A percentile compares a stretch with the other conserved stretches of the same genome.
Evolutionary conservation across 192 early-diverging fungal genomes (phyloP).

Genomic region (Polychytrium aggregatum): DNA sequence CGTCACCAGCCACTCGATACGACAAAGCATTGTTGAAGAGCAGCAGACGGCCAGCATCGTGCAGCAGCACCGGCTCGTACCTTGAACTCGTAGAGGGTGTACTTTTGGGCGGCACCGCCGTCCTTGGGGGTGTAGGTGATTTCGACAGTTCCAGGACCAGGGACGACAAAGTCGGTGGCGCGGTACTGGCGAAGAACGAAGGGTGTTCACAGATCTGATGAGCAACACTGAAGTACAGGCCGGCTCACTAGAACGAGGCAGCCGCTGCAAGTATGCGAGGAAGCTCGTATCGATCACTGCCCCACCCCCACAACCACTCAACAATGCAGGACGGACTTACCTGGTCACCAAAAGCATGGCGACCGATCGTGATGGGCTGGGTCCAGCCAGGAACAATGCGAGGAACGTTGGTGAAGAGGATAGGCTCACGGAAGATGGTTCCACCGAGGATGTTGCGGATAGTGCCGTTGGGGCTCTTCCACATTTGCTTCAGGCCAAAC

Average conservation of each 20-base stretch:
- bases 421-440: constrained; percentile 97
- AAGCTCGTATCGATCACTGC: too few species aligned
- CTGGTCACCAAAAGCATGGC: constrained; percentile 97
- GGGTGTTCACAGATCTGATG: too few species aligned
- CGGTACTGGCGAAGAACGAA: constrained; percentile 53
- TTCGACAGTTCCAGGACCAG: constrained; percentile 82
- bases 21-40: too few species aligned
- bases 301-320: too few species aligned
- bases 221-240: too few species aligned
- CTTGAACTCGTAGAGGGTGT: constrained; percentile 73
- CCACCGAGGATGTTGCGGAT: constrained; percentile 94
- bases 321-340: constrained; percentile 22
- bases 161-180: constrained; percentile 90
- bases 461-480: constrained; percentile 95
- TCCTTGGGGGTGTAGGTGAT: constrained; percentile 80
- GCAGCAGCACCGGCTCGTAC: constrained; percentile 52
- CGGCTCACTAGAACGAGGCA: too few species aligned
- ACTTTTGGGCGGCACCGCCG: constrained; percentile 55
- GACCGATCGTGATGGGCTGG: constrained; percentile 88
- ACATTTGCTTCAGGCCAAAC: constrained; percentile 96
- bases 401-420: constrained; percentile 84
- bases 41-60: background rate
- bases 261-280: too few species aligned
- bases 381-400: constrained; percentile 89
- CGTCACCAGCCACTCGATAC: too few species aligned